phyloP scores from a whole-genome alignment of 257 asterid genomes.

The Primulina eburnea region DNA sequence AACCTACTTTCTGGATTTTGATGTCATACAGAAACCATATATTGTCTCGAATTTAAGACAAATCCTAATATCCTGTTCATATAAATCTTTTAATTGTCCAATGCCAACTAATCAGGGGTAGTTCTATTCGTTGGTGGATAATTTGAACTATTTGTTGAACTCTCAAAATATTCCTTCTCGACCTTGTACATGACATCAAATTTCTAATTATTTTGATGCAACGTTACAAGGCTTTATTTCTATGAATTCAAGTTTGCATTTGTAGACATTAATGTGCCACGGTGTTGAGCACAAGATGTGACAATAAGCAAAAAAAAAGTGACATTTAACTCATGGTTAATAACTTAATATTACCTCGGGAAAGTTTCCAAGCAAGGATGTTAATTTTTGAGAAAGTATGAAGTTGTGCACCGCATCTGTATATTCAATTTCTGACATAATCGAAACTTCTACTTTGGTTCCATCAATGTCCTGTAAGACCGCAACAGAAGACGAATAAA shows the following conservation, averaged over 20 bases:
- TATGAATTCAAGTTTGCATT: background rate
- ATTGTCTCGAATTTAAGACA: background rate
- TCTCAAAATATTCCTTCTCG: too few relatives aligned
- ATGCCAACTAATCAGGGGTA: background rate
- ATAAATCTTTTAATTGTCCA: too few relatives aligned
- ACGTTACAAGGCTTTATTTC: too few relatives aligned
- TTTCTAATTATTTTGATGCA: too few relatives aligned
- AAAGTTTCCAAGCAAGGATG: conserved; percentile 81
- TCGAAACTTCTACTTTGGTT: conserved; percentile 56
- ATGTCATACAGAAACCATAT: background rate
- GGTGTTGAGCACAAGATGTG: too few relatives aligned
- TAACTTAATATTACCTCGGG: conserved; percentile 66
- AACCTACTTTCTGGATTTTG: background rate
- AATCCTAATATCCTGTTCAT: background rate
- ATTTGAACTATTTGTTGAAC: too few relatives aligned
- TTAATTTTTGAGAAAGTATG: conserved; percentile 83
- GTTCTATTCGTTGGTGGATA: background rate
- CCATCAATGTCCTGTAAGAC: conserved; percentile 49
- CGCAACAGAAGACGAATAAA: conserved; percentile 19
- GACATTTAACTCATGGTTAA: too few relatives aligned
- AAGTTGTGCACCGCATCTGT: conserved; percentile 98
- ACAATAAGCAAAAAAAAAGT: too few relatives aligned
- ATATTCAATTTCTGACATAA: conserved; percentile 82
- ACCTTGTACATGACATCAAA: too few relatives aligned
- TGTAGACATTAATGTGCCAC: too few relatives aligned